Evolutionary conservation across 441 rosid genomes (phyloP).

Genomic region (Biscutella auriculata): DNA sequence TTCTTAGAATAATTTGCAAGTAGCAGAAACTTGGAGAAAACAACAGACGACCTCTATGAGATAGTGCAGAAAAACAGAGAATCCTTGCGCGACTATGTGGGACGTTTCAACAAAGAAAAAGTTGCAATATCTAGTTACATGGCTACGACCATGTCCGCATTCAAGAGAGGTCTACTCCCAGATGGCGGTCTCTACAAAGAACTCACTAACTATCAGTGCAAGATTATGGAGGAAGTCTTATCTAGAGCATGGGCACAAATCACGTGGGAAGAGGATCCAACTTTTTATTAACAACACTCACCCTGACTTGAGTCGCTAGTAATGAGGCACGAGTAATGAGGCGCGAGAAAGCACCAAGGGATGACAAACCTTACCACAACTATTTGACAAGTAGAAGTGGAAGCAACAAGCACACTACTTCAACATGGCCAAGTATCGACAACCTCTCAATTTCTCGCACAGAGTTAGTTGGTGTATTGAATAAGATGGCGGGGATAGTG

Average conservation of each 20-base stretch:
- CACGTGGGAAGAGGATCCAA: not conserved
- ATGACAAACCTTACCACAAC: not conserved
- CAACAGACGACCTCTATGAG: not conserved
- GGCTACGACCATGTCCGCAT: too few relatives aligned
- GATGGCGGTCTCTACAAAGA: not conserved
- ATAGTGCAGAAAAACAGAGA: not conserved
- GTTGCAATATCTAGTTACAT: too few relatives aligned
- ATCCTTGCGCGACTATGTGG: not conserved
- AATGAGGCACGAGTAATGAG: not conserved
- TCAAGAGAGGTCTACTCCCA: too few relatives aligned
- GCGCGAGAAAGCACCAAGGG: not conserved
- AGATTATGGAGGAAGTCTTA: too few relatives aligned
- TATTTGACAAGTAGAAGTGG: not conserved
- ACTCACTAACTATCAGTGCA: not conserved
- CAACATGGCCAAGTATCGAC: not conserved
- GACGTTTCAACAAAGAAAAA: not conserved
- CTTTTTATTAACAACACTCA: not conserved
- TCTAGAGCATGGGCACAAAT: too few relatives aligned
- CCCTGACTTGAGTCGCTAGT: not conserved
- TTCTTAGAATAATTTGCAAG: not conserved
- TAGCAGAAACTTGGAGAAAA: not conserved
- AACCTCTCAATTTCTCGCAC: not conserved
- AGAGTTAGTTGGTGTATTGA: too few relatives aligned
- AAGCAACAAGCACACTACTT: not conserved
- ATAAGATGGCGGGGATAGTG: not conserved